Evolutionary conservation across 106 monocot species (phyloP).

Genomic region (Xerophyta viscosa): DNA sequence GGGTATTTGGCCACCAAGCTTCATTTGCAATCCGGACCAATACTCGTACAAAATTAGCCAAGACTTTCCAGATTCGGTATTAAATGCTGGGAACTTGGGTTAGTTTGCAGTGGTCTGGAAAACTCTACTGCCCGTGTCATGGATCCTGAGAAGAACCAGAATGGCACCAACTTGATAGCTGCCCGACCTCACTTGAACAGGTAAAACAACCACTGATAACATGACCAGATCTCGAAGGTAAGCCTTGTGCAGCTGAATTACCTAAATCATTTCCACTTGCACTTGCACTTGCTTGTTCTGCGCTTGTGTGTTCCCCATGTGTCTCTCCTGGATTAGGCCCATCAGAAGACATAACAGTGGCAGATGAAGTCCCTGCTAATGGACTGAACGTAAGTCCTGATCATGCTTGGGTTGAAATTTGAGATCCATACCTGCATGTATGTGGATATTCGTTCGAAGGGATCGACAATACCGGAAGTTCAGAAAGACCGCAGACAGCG

Average conservation of each 20-base stretch:
- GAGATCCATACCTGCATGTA: slow-evolving; percentile 41
- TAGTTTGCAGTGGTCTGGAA: slow-evolving; percentile 1
- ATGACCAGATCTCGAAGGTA: slow-evolving; percentile 41
- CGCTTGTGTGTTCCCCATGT: slow-evolving; percentile 10
- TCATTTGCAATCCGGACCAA: slow-evolving; percentile 9
- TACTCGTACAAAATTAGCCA: no score
- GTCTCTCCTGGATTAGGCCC: slow-evolving; percentile 19
- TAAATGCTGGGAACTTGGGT: no score
- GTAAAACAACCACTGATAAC: slow-evolving; percentile 46
- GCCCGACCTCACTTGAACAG: slow-evolving; percentile 48
- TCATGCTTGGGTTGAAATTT: neutral
- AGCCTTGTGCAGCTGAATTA: slow-evolving; percentile 19
- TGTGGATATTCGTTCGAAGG: slow-evolving; percentile 46
- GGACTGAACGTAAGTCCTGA: slow-evolving; percentile 8
- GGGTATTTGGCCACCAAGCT: slow-evolving; percentile 10
- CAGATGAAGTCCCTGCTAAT: slow-evolving; percentile 25
- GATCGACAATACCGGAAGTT: slow-evolving; percentile 38
- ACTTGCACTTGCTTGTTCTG: slow-evolving; percentile 13
- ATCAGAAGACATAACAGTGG: slow-evolving; percentile 27
- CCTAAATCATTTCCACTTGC: slow-evolving; percentile 17
- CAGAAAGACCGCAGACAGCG: no score
- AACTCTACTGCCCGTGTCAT: slow-evolving; percentile 10
- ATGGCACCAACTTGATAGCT: slow-evolving; percentile 14
- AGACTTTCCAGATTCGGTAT: slow-evolving; percentile 13
- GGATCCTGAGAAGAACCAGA: slow-evolving; percentile 17